Evolutionary conservation across 345 rosid species (phyloP).

Genomic region (Salix purpurea): DNA sequence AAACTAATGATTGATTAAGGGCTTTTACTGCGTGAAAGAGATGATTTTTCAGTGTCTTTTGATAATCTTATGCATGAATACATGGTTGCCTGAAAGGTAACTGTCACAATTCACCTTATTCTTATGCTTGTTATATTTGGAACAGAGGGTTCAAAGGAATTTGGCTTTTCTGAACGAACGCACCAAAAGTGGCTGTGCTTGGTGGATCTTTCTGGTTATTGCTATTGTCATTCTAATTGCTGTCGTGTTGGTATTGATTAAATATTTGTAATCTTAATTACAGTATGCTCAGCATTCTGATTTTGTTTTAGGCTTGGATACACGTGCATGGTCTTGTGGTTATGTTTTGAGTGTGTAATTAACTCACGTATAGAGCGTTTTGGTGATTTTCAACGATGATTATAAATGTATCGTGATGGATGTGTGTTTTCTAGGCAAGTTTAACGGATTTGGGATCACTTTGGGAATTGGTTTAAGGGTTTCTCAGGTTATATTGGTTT

Average conservation of each 20-base stretch:
- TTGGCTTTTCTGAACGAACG: slow-evolving; percentile 88
- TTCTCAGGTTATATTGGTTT: background rate
- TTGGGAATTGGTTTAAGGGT: no score
- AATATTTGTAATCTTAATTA: slow-evolving; percentile 50
- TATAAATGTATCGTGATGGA: background rate
- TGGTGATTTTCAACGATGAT: background rate
- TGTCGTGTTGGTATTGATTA: slow-evolving; percentile 58
- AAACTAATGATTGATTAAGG: background rate
- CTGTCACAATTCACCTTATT: background rate
- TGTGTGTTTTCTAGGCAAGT: background rate
- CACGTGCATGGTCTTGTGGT: background rate
- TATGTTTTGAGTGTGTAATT: background rate
- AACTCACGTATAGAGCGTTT: background rate
- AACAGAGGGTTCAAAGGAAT: slow-evolving; percentile 89
- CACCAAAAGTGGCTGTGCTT: slow-evolving; percentile 83
- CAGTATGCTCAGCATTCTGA: background rate
- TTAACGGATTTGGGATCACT: background rate
- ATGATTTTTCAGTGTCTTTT: background rate
- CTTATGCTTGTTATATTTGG: slow-evolving; percentile 8
- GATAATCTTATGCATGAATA: background rate
- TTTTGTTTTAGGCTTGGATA: background rate
- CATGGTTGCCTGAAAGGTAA: background rate
- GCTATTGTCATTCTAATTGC: slow-evolving; percentile 80
- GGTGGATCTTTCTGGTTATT: slow-evolving; percentile 56
- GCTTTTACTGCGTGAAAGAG: background rate